A percentile compares a stretch with the other conserved stretches of the same genome.
Evolutionary conservation across 1,284 basidiomycete species (phyloP).

Genomic region (Erythrobasidium hasegawianum): DNA sequence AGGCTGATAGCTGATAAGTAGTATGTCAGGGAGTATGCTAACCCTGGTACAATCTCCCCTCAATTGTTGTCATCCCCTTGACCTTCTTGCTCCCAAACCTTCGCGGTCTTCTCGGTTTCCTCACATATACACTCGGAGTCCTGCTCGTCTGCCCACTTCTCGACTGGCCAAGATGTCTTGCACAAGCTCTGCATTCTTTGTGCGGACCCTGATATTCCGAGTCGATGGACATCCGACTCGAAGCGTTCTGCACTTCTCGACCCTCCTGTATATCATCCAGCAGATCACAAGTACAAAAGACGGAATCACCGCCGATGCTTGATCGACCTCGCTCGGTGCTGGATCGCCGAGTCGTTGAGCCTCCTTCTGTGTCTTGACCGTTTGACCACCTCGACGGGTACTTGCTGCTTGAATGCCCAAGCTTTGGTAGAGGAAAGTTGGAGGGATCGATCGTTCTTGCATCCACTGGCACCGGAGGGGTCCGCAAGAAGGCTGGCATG

Average conservation of each 20-base stretch:
- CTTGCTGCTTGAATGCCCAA: conserved; percentile 4
- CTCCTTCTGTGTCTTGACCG: not conserved
- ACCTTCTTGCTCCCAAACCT: conserved; percentile 3
- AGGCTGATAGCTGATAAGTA: no score
- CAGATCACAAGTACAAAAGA: conserved; percentile 26
- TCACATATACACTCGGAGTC: not conserved
- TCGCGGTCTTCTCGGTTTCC: not conserved
- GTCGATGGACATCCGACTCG: not conserved
- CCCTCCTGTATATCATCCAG: conserved; percentile 25
- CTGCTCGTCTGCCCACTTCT: not conserved
- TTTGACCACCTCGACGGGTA: not conserved
- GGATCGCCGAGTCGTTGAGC: not conserved
- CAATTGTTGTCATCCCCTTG: not conserved
- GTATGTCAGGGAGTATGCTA: no score
- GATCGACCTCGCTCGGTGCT: not conserved
- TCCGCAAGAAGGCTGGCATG: conserved; percentile 27
- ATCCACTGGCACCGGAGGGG: conserved; percentile 9
- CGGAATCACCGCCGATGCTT: conserved; percentile 16
- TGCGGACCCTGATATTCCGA: not conserved
- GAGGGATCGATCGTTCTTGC: conserved; percentile 21
- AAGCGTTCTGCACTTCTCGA: not conserved
- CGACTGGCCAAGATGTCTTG: not conserved
- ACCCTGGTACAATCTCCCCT: conserved; percentile 5
- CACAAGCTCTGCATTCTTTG: conserved; percentile 8
- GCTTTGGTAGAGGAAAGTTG: conserved; percentile 19